A percentile compares a stretch with the other conserved stretches of the same genome.
phyloP scores from a whole-genome alignment of 2,329 filamentous ascomycete species.

The Erysiphe pulchra region DNA sequence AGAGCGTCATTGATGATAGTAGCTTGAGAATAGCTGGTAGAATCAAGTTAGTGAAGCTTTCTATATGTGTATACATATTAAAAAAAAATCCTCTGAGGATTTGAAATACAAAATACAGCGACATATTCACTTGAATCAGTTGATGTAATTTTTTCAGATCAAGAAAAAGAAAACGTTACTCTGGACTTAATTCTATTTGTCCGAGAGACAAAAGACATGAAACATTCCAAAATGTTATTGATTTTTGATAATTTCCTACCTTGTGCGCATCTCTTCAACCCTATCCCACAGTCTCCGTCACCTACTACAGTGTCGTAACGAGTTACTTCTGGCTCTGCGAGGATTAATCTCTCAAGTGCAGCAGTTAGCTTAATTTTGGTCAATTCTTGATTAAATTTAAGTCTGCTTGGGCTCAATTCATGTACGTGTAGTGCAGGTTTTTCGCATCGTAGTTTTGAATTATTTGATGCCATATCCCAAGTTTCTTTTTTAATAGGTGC shows the following conservation, averaged over 20 bases:
- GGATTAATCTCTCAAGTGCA: constrained; percentile 32
- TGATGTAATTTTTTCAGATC: no score
- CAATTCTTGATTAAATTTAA: constrained; percentile 11
- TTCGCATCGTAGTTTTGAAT: constrained; percentile 7
- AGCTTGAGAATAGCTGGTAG: constrained; percentile 18
- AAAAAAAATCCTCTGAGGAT: no score
- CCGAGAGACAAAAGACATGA: no score
- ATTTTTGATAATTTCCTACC: constrained; percentile 6
- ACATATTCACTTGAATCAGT: no score
- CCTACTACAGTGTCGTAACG: constrained; percentile 45
- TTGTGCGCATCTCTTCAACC: constrained; percentile 44
- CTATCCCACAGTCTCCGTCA: constrained; percentile 47
- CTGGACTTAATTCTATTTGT: no score
- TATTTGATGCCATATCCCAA: constrained; percentile 24
- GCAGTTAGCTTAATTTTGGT: constrained; percentile 26
- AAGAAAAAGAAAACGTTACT: no score
- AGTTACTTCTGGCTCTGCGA: constrained; percentile 38
- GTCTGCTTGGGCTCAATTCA: constrained; percentile 13
- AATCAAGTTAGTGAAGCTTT: not conserved
- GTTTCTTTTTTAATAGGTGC: constrained; percentile 30
- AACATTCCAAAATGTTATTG: no score
- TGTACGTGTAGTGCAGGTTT: constrained; percentile 7
- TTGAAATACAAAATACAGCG: no score
- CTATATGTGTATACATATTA: no score
- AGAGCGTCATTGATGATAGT: constrained; percentile 18